These are phyloP conservation scores for Pythium angustatum DNA, from an alignment of 352 stramenopile genomes.

Conservation along the genomic window DNA sequence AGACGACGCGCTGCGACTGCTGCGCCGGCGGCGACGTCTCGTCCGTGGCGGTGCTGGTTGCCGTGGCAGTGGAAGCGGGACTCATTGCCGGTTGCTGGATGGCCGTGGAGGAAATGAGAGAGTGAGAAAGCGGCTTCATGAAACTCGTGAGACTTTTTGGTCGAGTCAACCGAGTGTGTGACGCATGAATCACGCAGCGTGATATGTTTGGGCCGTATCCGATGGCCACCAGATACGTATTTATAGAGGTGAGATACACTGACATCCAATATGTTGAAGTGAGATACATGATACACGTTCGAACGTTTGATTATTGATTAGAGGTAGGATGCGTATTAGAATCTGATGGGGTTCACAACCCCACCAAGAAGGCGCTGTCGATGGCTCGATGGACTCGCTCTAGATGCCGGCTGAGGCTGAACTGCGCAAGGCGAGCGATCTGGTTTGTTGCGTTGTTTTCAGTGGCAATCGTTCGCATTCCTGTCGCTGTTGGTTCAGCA, in stretches of 20 bases:
- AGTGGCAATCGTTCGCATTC: neutral
- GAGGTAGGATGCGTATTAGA: neutral
- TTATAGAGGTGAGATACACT: too few species aligned
- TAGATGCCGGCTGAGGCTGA: constrained; percentile 7
- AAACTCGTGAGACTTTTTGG: too few species aligned
- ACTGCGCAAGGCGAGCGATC: constrained; percentile 3
- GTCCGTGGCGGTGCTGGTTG: neutral
- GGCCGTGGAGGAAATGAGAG: neutral
- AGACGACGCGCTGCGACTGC: constrained; percentile 9
- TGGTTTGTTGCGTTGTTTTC: neutral
- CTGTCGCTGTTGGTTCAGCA: neutral
- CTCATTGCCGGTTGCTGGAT: neutral
- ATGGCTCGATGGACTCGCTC: constrained; percentile 13
- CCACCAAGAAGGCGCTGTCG: neutral
- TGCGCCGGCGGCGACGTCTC: neutral
- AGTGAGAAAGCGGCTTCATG: neutral
- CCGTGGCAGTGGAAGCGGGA: neutral
- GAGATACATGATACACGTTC: too few species aligned
- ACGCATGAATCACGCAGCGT: too few species aligned
- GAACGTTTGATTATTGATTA: too few species aligned
- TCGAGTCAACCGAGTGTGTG: neutral
- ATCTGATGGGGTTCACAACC: too few species aligned
- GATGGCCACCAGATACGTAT: too few species aligned
- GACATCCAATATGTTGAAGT: too few species aligned
- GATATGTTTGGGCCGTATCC: too few species aligned